Conservation (phyloP, 2,329 filamentous ascomycete genomes). For the Elsinoe fawcettii region DNA sequence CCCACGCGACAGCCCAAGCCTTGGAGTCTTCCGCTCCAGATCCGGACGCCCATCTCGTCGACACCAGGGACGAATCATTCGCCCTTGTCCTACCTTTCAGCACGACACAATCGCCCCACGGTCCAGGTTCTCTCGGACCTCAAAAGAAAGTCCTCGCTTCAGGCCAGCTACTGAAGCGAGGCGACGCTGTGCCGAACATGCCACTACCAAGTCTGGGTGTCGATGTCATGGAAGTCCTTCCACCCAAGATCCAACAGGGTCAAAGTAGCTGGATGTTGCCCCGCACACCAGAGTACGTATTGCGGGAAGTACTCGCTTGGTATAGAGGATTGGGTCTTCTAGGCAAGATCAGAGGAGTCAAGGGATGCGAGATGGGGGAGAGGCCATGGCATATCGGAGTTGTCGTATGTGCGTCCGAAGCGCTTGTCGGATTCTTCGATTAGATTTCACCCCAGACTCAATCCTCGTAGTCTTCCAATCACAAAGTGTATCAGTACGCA, state of each 20-base stretch:
- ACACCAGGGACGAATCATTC: slow-evolving; percentile 68
- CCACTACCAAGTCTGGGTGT: slow-evolving; percentile 30
- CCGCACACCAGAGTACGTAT: slow-evolving; percentile 46
- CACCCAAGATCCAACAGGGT: slow-evolving; percentile 16
- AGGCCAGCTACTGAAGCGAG: slow-evolving; percentile 39
- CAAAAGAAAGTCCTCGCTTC: slow-evolving; percentile 30
- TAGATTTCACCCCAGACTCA: background rate
- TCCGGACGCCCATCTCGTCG: slow-evolving; percentile 61
- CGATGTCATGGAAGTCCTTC: slow-evolving; percentile 28
- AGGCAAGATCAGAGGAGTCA: slow-evolving; percentile 55
- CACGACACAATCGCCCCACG: slow-evolving; percentile 42
- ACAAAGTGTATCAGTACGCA: background rate
- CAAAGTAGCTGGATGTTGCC: slow-evolving; percentile 13
- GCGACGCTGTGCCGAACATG: slow-evolving; percentile 17
- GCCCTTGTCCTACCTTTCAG: slow-evolving; percentile 52
- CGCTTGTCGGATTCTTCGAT: slow-evolving; percentile 36
- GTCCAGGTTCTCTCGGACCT: slow-evolving; percentile 27
- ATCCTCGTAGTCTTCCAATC: too few species aligned
- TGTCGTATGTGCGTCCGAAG: slow-evolving; percentile 60
- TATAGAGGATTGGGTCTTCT: slow-evolving; percentile 63
- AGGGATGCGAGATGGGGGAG: slow-evolving; percentile 52
- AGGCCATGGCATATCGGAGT: slow-evolving; percentile 71
- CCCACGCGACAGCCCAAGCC: slow-evolving; percentile 43
- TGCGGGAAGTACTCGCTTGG: slow-evolving; percentile 62
- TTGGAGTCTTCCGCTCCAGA: slow-evolving; percentile 41